Evolutionary conservation across 768 basidiomycete species (phyloP).

Genomic region (Naganishia onofrii): DNA sequence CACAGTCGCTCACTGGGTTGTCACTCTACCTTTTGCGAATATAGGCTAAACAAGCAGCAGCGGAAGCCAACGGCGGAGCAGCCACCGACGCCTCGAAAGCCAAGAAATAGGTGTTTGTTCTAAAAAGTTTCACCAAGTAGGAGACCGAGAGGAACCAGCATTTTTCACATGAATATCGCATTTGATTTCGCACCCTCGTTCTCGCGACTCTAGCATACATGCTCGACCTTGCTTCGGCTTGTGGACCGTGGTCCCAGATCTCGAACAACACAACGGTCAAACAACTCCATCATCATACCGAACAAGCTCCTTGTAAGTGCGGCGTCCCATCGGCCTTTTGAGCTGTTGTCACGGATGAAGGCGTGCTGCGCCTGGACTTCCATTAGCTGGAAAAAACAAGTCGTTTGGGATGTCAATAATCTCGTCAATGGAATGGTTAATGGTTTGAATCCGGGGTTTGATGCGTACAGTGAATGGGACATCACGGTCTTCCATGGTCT

Average conservation of each 20-base stretch:
- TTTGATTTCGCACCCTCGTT: neutral
- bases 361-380: constrained; percentile 98
- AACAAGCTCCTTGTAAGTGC: constrained; percentile 79
- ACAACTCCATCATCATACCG: constrained; percentile 85
- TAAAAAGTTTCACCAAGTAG: neutral
- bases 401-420: neutral
- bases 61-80: constrained; percentile 20
- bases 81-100: constrained; percentile 1
- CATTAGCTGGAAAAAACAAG: constrained; percentile 62
- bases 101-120: neutral
- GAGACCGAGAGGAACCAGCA: neutral
- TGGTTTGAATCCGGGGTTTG: constrained; percentile 27
- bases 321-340: constrained; percentile 94
- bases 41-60: constrained; percentile 17
- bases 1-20: neutral
- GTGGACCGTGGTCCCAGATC: constrained; percentile 71
- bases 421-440: neutral
- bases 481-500: constrained; percentile 74
- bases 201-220: constrained; percentile 64
- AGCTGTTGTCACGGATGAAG: constrained; percentile 86
- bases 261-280: constrained; percentile 78
- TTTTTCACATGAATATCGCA: neutral
- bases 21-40: neutral
- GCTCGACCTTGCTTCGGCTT: constrained; percentile 61
- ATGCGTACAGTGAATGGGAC: constrained; percentile 69